Conservation (phyloP, 2,329 filamentous ascomycete species). For the Zymoseptoria pseudotritici region DNA sequence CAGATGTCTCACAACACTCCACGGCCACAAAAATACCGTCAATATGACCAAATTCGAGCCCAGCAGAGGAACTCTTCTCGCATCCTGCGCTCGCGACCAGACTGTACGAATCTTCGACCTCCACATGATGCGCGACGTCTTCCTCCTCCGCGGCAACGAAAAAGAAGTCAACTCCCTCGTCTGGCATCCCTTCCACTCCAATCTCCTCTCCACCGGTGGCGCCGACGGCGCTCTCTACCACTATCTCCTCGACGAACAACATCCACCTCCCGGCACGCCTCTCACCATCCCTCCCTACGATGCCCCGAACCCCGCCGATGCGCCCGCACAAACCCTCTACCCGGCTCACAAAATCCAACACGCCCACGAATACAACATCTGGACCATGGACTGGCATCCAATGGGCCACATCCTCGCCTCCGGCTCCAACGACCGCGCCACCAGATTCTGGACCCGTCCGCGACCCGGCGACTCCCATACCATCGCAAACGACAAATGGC, state of each 20-base stretch:
- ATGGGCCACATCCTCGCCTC: conserved; percentile 91
- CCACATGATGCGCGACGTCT: conserved; percentile 96
- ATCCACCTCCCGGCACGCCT: conserved; percentile 66
- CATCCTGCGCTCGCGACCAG: conserved; percentile 87
- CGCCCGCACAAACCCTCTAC: conserved; percentile 82
- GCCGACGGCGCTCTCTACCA: conserved; percentile 85
- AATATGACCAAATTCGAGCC: conserved; percentile 88
- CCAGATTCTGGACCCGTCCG: conserved; percentile 90
- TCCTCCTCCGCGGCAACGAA: conserved; percentile 85
- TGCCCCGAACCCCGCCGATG: conserved; percentile 67
- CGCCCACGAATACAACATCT: conserved; percentile 91
- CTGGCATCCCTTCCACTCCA: conserved; percentile 90
- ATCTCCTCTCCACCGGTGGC: conserved; percentile 81
- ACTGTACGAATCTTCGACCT: conserved; percentile 91
- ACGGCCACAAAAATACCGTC: conserved; percentile 96
- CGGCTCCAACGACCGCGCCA: conserved; percentile 92
- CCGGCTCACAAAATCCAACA: conserved; percentile 80
- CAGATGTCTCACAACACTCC: conserved; percentile 83
- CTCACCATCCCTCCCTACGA: conserved; percentile 77
- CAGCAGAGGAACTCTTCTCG: conserved; percentile 73
- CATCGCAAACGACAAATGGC: conserved; percentile 82
- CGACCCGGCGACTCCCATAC: conserved; percentile 73
- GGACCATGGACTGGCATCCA: conserved; percentile 97
- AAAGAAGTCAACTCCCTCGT: conserved; percentile 89
- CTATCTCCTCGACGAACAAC: conserved; percentile 93